These are phyloP conservation scores for Monosporascus cannonballus DNA, from an alignment of 2,329 filamentous ascomycete genomes.

Conservation along the genomic window DNA sequence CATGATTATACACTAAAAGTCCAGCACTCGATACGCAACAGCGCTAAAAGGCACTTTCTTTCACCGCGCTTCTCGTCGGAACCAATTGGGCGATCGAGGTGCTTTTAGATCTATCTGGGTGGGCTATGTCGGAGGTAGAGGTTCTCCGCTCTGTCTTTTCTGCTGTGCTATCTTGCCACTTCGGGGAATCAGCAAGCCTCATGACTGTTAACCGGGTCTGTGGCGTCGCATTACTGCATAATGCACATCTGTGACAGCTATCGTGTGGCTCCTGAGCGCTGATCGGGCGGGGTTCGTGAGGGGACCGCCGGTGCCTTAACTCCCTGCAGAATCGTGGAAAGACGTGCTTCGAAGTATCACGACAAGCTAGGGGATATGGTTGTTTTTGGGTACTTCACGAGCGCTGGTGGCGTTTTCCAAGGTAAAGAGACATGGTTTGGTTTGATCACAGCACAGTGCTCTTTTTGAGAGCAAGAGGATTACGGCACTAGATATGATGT, in stretches of 20 bases:
- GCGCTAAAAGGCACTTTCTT: background rate
- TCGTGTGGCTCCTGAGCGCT: background rate
- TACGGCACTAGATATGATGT: background rate
- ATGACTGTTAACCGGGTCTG: background rate
- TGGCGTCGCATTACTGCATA: background rate
- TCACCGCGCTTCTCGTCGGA: background rate
- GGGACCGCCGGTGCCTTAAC: background rate
- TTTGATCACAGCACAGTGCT: background rate
- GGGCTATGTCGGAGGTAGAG: background rate
- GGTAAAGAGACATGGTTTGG: background rate
- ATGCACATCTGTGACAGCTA: background rate
- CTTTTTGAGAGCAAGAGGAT: background rate
- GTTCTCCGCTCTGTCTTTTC: background rate
- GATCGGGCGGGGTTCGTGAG: background rate
- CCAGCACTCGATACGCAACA: background rate
- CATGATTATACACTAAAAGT: background rate
- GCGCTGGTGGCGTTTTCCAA: background rate
- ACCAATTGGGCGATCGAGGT: background rate
- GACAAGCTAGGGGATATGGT: no score
- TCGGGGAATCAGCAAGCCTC: background rate
- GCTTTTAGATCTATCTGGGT: background rate
- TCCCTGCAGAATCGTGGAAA: no score
- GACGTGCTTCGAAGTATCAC: no score
- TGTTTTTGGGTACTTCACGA: background rate
- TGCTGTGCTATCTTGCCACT: background rate